Evolutionary conservation across 2,329 filamentous ascomycete genomes (phyloP).

Genomic region (Aspergillus alliaceus): DNA sequence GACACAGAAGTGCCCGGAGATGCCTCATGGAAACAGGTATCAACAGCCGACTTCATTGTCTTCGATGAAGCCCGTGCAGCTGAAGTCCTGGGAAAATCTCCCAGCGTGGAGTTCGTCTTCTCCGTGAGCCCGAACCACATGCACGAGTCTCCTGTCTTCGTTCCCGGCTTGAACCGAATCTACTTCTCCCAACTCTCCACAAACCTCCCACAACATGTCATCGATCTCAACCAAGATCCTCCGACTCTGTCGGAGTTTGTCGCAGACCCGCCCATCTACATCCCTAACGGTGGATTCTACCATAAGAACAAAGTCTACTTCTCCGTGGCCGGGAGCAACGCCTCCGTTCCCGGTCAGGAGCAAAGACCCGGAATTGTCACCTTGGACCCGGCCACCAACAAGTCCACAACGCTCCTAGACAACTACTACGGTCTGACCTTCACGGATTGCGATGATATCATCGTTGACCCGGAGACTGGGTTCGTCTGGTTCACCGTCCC

Average conservation of each 20-base stretch:
- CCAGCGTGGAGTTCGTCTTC: slow-evolving; percentile 3
- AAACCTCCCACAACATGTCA: background rate
- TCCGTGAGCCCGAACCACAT: background rate
- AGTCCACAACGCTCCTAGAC: background rate
- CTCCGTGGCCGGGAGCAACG: background rate
- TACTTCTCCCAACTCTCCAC: slow-evolving; percentile 2
- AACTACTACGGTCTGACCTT: slow-evolving; percentile 7
- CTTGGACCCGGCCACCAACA: background rate
- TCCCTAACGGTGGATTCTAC: slow-evolving; percentile 4
- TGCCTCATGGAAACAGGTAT: background rate
- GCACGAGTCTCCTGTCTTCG: slow-evolving; percentile 2
- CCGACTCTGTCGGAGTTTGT: background rate
- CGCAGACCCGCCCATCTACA: slow-evolving; percentile 2
- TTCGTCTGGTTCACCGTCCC: slow-evolving; percentile 7
- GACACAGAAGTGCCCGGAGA: background rate
- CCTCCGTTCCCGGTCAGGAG: background rate
- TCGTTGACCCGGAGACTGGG: background rate
- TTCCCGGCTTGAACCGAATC: slow-evolving; percentile 1
- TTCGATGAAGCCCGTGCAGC: slow-evolving; percentile 3
- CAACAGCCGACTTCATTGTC: background rate
- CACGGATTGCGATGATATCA: slow-evolving; percentile 3
- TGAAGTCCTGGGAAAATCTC: background rate
- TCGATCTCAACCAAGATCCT: slow-evolving; percentile 3
- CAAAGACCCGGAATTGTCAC: slow-evolving; percentile 3
- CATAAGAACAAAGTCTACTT: slow-evolving; percentile 4